Evolutionary conservation across 2,329 filamentous ascomycete genomes (phyloP).

Genomic region (Trichoderma arundinaceum): DNA sequence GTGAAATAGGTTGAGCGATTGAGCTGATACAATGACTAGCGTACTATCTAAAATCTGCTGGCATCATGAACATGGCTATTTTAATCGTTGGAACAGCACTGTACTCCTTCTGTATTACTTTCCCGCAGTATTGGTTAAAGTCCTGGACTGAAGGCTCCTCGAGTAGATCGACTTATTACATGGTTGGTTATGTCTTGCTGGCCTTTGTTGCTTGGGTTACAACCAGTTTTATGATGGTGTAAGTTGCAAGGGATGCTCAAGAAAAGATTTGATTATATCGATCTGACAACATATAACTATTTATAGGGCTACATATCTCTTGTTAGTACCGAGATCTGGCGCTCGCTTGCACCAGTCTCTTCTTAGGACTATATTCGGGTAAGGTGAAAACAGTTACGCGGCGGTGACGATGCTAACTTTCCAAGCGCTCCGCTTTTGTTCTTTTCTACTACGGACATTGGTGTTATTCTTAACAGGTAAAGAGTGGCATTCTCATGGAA

Average conservation of each 20-base stretch:
- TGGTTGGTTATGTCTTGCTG: conserved; percentile 46
- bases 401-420: conserved; percentile 1
- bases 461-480: conserved; percentile 47
- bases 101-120: conserved; percentile 45
- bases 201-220: conserved; percentile 42
- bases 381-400: neutral
- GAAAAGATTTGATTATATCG: neutral
- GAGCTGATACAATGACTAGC: conserved; percentile 30
- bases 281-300: neutral
- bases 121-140: conserved; percentile 49
- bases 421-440: conserved; percentile 47
- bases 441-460: conserved; percentile 49
- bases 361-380: conserved; percentile 29
- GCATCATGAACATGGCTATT: conserved; percentile 38
- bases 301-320: conserved; percentile 43
- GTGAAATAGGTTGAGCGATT: neutral
- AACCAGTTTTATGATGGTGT: conserved; percentile 44
- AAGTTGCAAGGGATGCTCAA: neutral
- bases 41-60: conserved; percentile 43
- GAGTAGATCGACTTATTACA: conserved; percentile 40
- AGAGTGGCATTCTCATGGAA: neutral
- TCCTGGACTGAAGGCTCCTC: conserved; percentile 45
- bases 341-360: conserved; percentile 35
- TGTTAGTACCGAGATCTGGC: conserved; percentile 48
- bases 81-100: conserved; percentile 38